These are phyloP conservation scores for Trypethelium eluteriae DNA, from an alignment of 495 filamentous ascomycete species.

Conservation along the genomic window DNA sequence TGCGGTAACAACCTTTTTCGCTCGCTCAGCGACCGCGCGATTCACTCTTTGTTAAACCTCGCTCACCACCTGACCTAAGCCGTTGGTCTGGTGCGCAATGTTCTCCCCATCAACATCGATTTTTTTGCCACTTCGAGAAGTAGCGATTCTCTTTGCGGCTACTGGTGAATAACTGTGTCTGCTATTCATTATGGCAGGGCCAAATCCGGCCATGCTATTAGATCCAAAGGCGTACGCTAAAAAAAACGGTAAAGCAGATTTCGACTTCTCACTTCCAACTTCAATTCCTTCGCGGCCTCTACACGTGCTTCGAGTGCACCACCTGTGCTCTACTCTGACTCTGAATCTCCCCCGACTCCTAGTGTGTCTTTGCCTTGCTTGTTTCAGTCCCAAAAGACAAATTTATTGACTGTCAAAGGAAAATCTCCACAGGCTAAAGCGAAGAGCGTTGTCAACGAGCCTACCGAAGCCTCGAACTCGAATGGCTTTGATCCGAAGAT, in stretches of 20 bases:
- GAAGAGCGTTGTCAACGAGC: not conserved
- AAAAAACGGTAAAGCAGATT: conserved; percentile 13
- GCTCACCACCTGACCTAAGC: not conserved
- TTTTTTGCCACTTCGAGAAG: too few relatives aligned
- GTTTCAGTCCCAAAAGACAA: too few relatives aligned
- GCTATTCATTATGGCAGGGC: not conserved
- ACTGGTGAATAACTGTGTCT: too few relatives aligned
- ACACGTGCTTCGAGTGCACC: not conserved
- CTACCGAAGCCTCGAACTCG: not conserved
- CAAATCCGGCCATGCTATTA: conserved; percentile 16
- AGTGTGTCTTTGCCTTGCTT: too few relatives aligned
- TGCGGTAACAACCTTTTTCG: too few relatives aligned
- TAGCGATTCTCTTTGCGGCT: too few relatives aligned
- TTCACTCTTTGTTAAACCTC: not conserved
- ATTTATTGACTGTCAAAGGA: not conserved
- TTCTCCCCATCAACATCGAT: not conserved
- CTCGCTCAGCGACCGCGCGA: too few relatives aligned
- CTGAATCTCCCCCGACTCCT: not conserved
- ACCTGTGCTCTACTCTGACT: not conserved
- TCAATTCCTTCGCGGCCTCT: not conserved
- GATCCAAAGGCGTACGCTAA: conserved; percentile 22
- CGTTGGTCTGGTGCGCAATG: not conserved
- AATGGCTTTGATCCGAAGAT: conserved; percentile 24
- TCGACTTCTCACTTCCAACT: not conserved
- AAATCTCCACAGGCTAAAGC: not conserved